phyloP scores from a whole-genome alignment of 2,329 filamentous ascomycete species.

The Cercospora brassicicola region DNA sequence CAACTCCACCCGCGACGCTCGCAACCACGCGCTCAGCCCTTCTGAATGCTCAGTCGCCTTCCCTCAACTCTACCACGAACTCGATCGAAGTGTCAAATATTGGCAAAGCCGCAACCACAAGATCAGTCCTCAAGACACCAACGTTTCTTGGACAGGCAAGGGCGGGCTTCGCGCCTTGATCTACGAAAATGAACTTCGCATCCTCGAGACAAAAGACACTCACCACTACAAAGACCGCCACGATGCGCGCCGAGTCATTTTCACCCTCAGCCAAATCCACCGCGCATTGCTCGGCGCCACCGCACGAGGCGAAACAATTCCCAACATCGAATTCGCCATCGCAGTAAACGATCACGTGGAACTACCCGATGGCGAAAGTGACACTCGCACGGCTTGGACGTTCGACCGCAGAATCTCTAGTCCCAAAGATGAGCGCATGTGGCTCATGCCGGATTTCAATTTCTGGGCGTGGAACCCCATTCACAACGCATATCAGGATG shows the following conservation, averaged over 20 bases:
- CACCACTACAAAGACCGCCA: slow-evolving; percentile 26
- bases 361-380: slow-evolving; percentile 10
- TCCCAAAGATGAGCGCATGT: slow-evolving; percentile 42
- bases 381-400: slow-evolving; percentile 27
- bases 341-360: slow-evolving; percentile 47
- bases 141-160: slow-evolving; percentile 22
- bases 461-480: slow-evolving; percentile 43
- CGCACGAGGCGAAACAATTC: slow-evolving; percentile 40
- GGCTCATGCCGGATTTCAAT: slow-evolving; percentile 54
- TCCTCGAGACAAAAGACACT: slow-evolving; percentile 27
- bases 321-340: slow-evolving; percentile 51
- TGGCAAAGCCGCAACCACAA: slow-evolving; percentile 22
- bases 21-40: not conserved
- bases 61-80: slow-evolving; percentile 33
- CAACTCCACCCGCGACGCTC: slow-evolving; percentile 2
- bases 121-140: slow-evolving; percentile 23
- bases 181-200: slow-evolving; percentile 31
- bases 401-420: slow-evolving; percentile 22
- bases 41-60: slow-evolving; percentile 31
- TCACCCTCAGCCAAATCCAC: slow-evolving; percentile 48
- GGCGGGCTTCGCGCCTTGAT: slow-evolving; percentile 28
- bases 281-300: slow-evolving; percentile 45
- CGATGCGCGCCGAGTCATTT: slow-evolving; percentile 25
- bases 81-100: slow-evolving; percentile 28
- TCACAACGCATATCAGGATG: slow-evolving; percentile 16